Evolutionary conservation across 495 filamentous ascomycete species (phyloP), one percentile per base, ranked within the genome.

Genomic region (Lasiosphaeria ovina): DNA sequence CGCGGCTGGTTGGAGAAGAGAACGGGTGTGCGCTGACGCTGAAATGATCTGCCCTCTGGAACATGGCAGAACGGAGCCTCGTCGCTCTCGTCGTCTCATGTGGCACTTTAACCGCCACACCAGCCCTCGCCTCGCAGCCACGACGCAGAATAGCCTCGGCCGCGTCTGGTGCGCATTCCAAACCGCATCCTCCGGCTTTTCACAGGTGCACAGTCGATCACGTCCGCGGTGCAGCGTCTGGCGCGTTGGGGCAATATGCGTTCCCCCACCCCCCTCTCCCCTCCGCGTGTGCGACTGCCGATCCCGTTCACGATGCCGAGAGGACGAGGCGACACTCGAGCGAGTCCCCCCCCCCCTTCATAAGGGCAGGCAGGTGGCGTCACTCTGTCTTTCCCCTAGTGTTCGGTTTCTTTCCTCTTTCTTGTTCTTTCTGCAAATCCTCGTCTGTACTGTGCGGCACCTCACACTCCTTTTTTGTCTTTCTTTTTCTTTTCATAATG

Each of bases 31-130:
- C 24, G 24, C 24, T 24, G 24, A 24, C 10, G 55, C 57, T 31
- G 62, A 57, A 55, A 60, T 67, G 69, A 71, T 71, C 66, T 64
- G 3, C 69, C 45, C 51, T 62, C 64, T 71, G 69, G 69, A 69
- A 71, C 69, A 65, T 45, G 53, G 40, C 57, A 50, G 57, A 47
- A 47, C 8, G 54, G 16, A 52, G 42, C 33, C n/a, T 54, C 54
- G 51, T 57, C 55, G 55, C 59, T 45, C 35, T 52, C 35, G 17
- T 57, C 60, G 63, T 71, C 62, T 71, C 61, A 71, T 64, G 66
- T 68, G 59, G 60, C 48, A 57, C 42, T 65, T 67, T 69, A 69
- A 24, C 64, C 64, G 64, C 58, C 60, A 69, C 58, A 61, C 51
- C 35, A 9, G 14, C n/a, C 38, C 34, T 42, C 12, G 32, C 5